phyloP scores from a whole-genome alignment of 2,329 filamentous ascomycete genomes.

The Fusarium duplospermum region DNA sequence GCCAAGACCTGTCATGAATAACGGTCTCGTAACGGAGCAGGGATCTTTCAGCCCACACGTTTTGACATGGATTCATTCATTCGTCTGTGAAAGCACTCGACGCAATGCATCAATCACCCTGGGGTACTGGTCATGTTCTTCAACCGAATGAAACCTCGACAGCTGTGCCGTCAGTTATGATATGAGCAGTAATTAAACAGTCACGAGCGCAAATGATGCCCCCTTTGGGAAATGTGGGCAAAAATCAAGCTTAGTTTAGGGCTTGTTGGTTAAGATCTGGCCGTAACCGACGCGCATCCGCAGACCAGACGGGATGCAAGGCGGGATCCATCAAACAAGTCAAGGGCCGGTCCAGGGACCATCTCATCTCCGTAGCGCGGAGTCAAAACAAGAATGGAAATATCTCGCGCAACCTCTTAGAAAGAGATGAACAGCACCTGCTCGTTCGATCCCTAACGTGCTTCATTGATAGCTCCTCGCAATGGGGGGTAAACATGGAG shows the following conservation, averaged over 20 bases:
- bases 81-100: not conserved
- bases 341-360: not conserved
- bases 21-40: not conserved
- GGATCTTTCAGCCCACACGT: not conserved
- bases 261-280: not conserved
- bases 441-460: too few species aligned
- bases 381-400: not conserved
- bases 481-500: not conserved
- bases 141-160: not conserved
- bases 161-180: not conserved
- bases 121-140: not conserved
- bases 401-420: not conserved
- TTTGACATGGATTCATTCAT: not conserved
- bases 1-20: not conserved
- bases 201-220: not conserved
- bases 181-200: not conserved
- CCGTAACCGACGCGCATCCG: not conserved
- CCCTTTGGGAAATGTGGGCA: not conserved
- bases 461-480: too few species aligned
- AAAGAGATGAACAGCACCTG: not conserved
- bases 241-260: not conserved
- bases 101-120: not conserved
- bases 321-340: not conserved
- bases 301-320: not conserved
- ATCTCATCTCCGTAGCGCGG: not conserved